Evolutionary conservation across 768 basidiomycete species (phyloP).

Genomic region (Gymnopilus junonius): DNA sequence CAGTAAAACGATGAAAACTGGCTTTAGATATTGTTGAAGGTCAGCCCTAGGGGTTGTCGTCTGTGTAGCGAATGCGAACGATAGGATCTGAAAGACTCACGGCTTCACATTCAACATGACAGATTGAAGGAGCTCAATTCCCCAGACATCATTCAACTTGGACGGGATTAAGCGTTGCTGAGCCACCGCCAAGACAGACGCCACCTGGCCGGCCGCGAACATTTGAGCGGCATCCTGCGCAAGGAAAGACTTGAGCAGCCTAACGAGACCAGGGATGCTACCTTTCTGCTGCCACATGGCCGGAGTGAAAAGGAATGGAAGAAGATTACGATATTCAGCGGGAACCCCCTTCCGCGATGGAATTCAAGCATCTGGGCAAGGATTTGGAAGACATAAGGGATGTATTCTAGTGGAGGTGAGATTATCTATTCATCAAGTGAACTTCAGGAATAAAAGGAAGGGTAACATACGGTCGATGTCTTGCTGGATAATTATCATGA

Average conservation of each 20-base stretch:
- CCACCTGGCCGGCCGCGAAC: conserved; percentile 70
- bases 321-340: conserved; percentile 73
- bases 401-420: conserved; percentile 71
- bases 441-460: not conserved
- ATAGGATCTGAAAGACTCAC: conserved; percentile 52
- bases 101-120: conserved; percentile 74
- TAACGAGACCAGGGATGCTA: conserved; percentile 91
- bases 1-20: conserved; percentile 75
- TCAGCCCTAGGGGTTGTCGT: conserved; percentile 45
- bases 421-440: not conserved
- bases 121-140: conserved; percentile 85
- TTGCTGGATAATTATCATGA: conserved; percentile 85
- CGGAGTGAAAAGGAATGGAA: conserved; percentile 85
- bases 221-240: conserved; percentile 70
- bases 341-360: conserved; percentile 67
- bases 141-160: conserved; percentile 88
- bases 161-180: conserved; percentile 91
- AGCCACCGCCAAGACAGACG: conserved; percentile 80
- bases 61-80: not conserved
- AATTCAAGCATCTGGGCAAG: conserved; percentile 94
- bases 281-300: conserved; percentile 93
- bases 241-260: conserved; percentile 85
- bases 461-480: conserved; percentile 83
- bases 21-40: conserved; percentile 76
- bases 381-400: conserved; percentile 97